These are phyloP conservation scores for Raphanus hybrid DNA, from an alignment of 441 rosid species.

Conservation along the genomic window DNA sequence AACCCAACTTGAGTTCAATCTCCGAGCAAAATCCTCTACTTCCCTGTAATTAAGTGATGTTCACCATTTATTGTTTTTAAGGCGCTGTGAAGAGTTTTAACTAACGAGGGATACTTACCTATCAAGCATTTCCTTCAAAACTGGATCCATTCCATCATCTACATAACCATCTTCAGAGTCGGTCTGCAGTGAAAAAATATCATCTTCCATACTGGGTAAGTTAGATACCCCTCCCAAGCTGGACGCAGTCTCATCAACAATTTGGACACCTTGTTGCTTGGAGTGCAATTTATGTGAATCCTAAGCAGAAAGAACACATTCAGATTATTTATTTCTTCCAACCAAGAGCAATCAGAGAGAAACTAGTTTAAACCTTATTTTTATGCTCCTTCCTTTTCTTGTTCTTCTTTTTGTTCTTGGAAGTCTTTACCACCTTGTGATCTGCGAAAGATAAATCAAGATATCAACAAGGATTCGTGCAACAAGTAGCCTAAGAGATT, in stretches of 20 bases:
- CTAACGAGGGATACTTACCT: constrained; percentile 47
- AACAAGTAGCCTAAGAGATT: background rate
- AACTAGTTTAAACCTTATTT: constrained; percentile 50
- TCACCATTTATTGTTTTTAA: background rate
- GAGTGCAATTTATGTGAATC: constrained; percentile 49
- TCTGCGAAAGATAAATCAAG: constrained; percentile 48
- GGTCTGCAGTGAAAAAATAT: constrained; percentile 49
- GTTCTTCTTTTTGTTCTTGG: constrained; percentile 82
- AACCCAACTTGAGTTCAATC: constrained; percentile 65
- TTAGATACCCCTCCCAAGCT: constrained; percentile 48
- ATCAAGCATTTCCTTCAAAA: constrained; percentile 78
- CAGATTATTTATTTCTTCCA: constrained; percentile 23
- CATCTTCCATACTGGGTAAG: constrained; percentile 49
- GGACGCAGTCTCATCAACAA: constrained; percentile 45
- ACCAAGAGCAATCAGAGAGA: constrained; percentile 32
- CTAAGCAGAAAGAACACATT: constrained; percentile 46
- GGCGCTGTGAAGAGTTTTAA: background rate
- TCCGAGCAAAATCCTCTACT: constrained; percentile 79
- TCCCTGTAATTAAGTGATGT: constrained; percentile 50
- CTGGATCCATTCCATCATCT: constrained; percentile 94
- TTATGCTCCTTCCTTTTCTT: constrained; percentile 71
- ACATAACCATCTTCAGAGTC: constrained; percentile 75
- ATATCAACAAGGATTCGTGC: background rate
- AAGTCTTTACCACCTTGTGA: constrained; percentile 65
- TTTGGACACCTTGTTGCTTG: constrained; percentile 44